Base-by-base conservation (phyloP, 345 rosid species). In the Theobroma cacao region DNA sequence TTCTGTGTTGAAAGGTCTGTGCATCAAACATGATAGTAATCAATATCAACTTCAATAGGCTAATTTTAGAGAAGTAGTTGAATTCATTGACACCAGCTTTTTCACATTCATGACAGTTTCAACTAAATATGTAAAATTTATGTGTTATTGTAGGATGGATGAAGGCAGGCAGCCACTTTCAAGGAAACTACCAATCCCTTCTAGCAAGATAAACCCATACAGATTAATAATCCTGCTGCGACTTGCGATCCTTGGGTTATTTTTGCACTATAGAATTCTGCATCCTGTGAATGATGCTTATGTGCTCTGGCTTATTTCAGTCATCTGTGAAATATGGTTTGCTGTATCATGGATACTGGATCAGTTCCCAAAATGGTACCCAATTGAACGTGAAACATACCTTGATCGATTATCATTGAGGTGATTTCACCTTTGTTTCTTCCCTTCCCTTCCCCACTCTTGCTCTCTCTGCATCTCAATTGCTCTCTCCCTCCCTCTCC, bases 111-210 rank as follows among this genome's bases (percentile, higher is more conserved):
- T 17, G 28, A 40, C 34, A 30, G 4, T 30, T 34, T 41, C 41
- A 67, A 82, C 30, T 75, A 15, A 63, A 45, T 34, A 53, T 50
- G 14, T 63, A n/a, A 31, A 40, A 66, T 10, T 66, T 50, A 20
- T 50, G 55, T 78, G 60, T 45, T 75, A 76, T 68, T 70, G 45
- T 63, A 95, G 98, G 94, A 93, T 95, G 98, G 98, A 95, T 80
- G 97, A 95, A 82, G 98, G 97, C 52, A 91, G 98, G 76, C 98
- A 95, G 83, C 98, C 98, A 30, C 86, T 95, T 33, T 91, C 98
- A 36, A 89, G 98, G 85, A 95, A 95, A 81, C 48, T 93, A 80
- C 91, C 98, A 0, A 85, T 94, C 72, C 78, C 93, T 56, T 91
- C 98, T 1, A 91, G 97, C 92, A 91, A 81, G 83, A 94, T 94